Conservation (phyloP, 2,329 filamentous ascomycete genomes). For the Diaporthe citri region DNA sequence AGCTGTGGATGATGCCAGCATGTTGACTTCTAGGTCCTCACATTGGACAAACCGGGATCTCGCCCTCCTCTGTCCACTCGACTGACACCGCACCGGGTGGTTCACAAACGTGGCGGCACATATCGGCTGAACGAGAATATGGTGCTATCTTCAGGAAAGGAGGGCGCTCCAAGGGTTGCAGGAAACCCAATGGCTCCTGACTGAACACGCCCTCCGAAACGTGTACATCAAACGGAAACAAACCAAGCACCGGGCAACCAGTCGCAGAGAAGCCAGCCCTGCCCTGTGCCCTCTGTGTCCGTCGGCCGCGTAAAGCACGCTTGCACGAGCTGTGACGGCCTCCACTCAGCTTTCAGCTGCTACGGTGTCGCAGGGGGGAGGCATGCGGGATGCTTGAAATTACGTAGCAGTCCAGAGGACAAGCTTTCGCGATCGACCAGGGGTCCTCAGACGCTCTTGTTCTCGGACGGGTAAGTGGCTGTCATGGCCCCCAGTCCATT, state of each 20-base stretch:
- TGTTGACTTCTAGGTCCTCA: background rate
- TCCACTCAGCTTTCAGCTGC: constrained; percentile 32
- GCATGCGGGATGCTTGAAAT: constrained; percentile 28
- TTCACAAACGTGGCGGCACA: background rate
- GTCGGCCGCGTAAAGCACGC: constrained; percentile 36
- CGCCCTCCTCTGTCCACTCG: background rate
- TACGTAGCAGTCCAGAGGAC: constrained; percentile 30
- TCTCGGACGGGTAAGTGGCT: constrained; percentile 20
- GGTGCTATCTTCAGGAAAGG: constrained; percentile 20
- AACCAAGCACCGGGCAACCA: constrained; percentile 34
- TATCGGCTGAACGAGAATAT: background rate
- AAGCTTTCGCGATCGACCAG: constrained; percentile 23
- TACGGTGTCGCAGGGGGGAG: constrained; percentile 14
- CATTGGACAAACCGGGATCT: background rate
- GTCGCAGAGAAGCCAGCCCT: constrained; percentile 32
- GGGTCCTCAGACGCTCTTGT: constrained; percentile 25
- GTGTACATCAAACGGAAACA: constrained; percentile 27
- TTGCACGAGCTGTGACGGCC: constrained; percentile 39
- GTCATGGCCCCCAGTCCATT: constrained; percentile 7
- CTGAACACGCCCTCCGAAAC: constrained; percentile 34
- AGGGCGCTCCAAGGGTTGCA: background rate
- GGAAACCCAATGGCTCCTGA: constrained; percentile 34
- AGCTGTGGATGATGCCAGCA: background rate
- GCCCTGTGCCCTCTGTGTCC: constrained; percentile 30
- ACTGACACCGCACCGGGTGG: background rate